phyloP scores from a whole-genome alignment of 805 yeast species.

The Kazachstania martiniae region DNA sequence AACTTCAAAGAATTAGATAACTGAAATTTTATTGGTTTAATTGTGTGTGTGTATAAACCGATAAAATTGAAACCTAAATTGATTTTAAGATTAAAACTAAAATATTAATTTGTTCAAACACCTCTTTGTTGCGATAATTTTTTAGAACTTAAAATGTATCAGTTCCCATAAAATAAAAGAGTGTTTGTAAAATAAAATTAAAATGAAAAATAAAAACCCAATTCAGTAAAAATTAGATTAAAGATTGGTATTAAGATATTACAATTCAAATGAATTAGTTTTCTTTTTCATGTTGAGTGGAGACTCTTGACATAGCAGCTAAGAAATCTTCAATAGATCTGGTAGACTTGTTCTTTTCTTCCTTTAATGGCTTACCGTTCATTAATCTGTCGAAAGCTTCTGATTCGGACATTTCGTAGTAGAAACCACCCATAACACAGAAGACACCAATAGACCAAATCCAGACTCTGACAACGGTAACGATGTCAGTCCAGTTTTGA shows the following conservation, averaged over 20 bases:
- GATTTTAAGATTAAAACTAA: no score
- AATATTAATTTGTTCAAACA: no score
- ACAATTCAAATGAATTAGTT: background rate
- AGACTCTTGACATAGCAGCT: constrained; percentile 80
- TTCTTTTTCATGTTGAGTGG: constrained; percentile 73
- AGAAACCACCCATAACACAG: constrained; percentile 94
- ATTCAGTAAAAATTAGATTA: background rate
- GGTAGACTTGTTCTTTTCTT: constrained; percentile 38
- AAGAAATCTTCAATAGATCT: constrained; percentile 78
- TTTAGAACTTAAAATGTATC: no score
- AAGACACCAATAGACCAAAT: constrained; percentile 93
- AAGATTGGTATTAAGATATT: background rate
- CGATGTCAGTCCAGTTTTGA: constrained; percentile 94
- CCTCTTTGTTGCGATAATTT: no score
- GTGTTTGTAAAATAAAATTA: background rate
- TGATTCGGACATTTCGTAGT: constrained; percentile 82
- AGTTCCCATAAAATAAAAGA: constrained; percentile 7
- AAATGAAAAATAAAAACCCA: background rate
- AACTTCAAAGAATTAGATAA: no score
- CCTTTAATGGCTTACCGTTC: constrained; percentile 67
- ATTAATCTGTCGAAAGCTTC: constrained; percentile 70
- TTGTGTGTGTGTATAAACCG: no score
- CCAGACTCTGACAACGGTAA: constrained; percentile 90
- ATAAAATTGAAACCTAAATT: no score
- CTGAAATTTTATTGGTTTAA: no score